Evolutionary conservation across 805 yeast species (phyloP).

Genomic region (Starmerella gropengiesseri): DNA sequence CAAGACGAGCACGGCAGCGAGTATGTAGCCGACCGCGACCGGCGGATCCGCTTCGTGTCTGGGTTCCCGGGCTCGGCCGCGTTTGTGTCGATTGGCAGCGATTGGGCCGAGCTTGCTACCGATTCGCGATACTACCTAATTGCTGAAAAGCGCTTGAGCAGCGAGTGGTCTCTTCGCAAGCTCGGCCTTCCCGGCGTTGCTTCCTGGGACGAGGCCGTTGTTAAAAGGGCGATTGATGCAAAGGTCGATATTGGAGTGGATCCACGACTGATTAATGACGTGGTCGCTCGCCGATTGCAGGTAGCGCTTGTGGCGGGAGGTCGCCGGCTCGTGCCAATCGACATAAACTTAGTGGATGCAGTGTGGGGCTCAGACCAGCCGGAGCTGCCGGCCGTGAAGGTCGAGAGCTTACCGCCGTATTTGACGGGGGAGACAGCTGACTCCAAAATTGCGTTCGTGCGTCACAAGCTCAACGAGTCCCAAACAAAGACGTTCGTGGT

Average conservation of each 20-base stretch:
- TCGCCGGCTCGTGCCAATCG: slow-evolving; percentile 40
- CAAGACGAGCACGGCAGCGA: slow-evolving; percentile 94
- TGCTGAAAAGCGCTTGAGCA: slow-evolving; percentile 71
- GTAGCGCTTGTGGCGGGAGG: slow-evolving; percentile 25
- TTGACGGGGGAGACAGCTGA: slow-evolving; percentile 56
- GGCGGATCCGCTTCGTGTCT: slow-evolving; percentile 68
- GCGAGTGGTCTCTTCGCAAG: slow-evolving; percentile 67
- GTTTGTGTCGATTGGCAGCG: slow-evolving; percentile 61
- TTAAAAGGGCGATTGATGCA: slow-evolving; percentile 40
- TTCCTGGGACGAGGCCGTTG: slow-evolving; percentile 72
- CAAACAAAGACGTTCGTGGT: slow-evolving; percentile 40
- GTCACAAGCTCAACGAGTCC: slow-evolving; percentile 25
- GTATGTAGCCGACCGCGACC: slow-evolving; percentile 72
- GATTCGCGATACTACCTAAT: slow-evolving; percentile 93
- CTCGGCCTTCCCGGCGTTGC: slow-evolving; percentile 63
- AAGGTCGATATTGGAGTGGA: slow-evolving; percentile 62
- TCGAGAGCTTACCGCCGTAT: slow-evolving; percentile 41
- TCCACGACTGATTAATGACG: slow-evolving; percentile 49
- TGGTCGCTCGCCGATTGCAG: slow-evolving; percentile 29
- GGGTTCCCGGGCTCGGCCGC: slow-evolving; percentile 93
- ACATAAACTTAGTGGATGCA: slow-evolving; percentile 57
- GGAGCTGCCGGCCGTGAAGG: slow-evolving; percentile 38
- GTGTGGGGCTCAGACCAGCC: slow-evolving; percentile 69
- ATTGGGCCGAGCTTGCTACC: slow-evolving; percentile 70
- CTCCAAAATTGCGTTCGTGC: slow-evolving; percentile 42